Base-by-base conservation (phyloP, 2,329 filamentous ascomycete genomes). In the Chrysoporthe deuterocubensis region DNA sequence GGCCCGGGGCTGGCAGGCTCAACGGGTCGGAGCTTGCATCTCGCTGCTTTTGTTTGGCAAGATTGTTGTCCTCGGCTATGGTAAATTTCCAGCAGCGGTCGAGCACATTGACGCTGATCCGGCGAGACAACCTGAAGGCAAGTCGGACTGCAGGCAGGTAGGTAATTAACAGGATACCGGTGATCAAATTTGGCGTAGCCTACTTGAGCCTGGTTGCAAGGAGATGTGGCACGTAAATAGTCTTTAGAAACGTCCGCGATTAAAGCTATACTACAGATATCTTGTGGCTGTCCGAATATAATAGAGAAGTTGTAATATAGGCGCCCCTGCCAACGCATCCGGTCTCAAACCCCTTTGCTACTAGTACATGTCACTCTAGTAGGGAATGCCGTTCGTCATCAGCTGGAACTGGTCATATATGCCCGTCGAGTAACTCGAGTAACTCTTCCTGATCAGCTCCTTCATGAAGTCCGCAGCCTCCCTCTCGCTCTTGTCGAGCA, bases 321-420 rank as follows among this genome's bases (percentile, higher is more conserved):
- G 48, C 18, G 40, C 57, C 21, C 18, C n/a, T 44, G n/a, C 21
- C 13, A 44, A 9, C 21, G 16, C 18, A 9, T 34, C 34, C 54
- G 11, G 4, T 9, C 11, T 1, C 34, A 37, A 18, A 13, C 11
- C 32, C 4, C 13, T 37, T 13, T 32, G 1, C 44, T 13, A 14
- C 14, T 13, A 26, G 26, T 26, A 52, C 50, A 32, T 32, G 44
- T 14, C 21, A 11, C 11, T 42, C 74, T 85, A 97, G 77, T 96
- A 98, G 44, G 96, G 96, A 78, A 99, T 99, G 7, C 95, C 96
- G 77, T 99, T 98, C 43, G 96, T 98, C 80, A 97, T 82, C 75
- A 97, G 83, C 83, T 99, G 96, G 85, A 97, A 99, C 79, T 97
- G 93, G 81, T 99, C 96, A 78, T 99, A 99, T 60, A 95, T 91